Conservation (phyloP, 73 alveolate species). For the Durusdinium trenchii region DNA sequence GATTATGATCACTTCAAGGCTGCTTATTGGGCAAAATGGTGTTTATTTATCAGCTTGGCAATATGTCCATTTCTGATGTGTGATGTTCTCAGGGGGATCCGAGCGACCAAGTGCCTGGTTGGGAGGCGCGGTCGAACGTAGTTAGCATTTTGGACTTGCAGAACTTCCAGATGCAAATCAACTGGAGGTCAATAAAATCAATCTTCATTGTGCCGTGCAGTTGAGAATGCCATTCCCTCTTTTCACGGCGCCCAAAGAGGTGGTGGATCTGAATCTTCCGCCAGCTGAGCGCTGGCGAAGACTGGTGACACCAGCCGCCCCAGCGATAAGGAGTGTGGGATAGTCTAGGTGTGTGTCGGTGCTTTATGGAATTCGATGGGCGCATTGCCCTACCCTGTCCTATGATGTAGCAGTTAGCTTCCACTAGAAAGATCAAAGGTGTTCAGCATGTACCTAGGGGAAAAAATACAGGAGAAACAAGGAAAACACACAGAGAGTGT, state of each 20-base stretch:
- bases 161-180: not conserved
- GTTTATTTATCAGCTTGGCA: not conserved
- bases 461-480: no score
- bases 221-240: no score
- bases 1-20: conserved; percentile 60
- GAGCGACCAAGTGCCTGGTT: conserved; percentile 66
- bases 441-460: no score
- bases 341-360: not conserved
- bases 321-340: not conserved
- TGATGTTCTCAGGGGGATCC: conserved; percentile 26
- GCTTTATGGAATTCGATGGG: no score
- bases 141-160: not conserved
- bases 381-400: no score
- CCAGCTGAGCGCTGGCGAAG: conserved; percentile 71
- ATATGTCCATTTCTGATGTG: not conserved
- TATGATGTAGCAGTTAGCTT: no score
- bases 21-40: not conserved
- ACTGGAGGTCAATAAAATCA: not conserved
- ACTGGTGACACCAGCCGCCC: not conserved
- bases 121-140: conserved; percentile 12
- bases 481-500: no score
- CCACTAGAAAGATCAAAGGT: no score
- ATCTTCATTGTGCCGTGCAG: not conserved
- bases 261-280: conserved; percentile 48
- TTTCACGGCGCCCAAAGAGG: not conserved